phyloP scores from a whole-genome alignment of 139 green algal species.

The Chlamydomonas schloesseri region DNA sequence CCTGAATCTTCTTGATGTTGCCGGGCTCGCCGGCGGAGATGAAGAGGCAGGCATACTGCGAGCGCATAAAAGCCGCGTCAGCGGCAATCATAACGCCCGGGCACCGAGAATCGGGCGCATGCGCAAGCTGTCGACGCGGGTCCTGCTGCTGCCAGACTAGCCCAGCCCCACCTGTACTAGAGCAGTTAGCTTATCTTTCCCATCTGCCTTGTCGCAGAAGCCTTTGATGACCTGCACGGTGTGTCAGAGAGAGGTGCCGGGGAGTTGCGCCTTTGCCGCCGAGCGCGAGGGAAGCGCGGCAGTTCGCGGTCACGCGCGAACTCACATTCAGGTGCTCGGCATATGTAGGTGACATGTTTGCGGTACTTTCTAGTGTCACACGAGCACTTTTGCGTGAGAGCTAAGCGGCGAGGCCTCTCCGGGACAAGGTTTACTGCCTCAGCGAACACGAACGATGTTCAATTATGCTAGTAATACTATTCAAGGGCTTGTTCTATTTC shows the following conservation, averaged over 20 bases:
- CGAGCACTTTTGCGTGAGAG: no score
- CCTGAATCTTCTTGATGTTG: constrained; percentile 90
- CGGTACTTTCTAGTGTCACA: no score
- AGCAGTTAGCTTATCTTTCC: constrained; percentile 94
- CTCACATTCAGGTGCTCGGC: constrained; percentile 29
- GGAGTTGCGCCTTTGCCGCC: neutral
- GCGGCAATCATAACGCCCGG: no score
- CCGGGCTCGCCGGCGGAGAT: constrained; percentile 86
- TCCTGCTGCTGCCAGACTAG: neutral
- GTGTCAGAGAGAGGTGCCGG: no score
- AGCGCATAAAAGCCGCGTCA: no score
- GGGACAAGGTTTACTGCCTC: no score
- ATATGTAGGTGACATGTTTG: constrained; percentile 18
- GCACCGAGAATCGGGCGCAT: no score
- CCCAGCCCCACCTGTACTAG: constrained; percentile 81
- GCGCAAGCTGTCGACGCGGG: no score
- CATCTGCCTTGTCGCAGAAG: constrained; percentile 92
- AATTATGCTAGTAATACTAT: no score
- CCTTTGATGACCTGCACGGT: constrained; percentile 77
- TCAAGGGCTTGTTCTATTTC: no score
- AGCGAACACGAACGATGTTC: no score
- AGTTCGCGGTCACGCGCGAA: neutral
- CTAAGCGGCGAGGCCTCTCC: no score
- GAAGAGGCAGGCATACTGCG: constrained; percentile 94
- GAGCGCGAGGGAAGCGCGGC: neutral